A percentile compares a stretch with the other conserved stretches of the same genome.
Evolutionary conservation across 306 rosid species (phyloP).

Genomic region (Phaseolus lunatus): DNA sequence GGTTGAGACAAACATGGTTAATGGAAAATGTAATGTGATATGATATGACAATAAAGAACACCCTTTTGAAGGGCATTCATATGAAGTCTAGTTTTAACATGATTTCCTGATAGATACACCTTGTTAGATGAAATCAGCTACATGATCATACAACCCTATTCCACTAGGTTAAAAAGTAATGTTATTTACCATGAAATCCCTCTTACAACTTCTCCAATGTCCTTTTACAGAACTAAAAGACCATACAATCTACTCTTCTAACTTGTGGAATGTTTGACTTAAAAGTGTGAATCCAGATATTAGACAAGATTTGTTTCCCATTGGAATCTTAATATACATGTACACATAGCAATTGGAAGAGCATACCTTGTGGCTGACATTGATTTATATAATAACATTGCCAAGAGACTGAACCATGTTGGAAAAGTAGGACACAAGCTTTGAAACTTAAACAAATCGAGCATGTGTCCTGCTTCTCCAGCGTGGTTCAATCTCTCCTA

Average conservation of each 20-base stretch:
- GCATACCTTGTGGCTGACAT: conserved; percentile 32
- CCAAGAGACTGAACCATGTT: conserved; percentile 63
- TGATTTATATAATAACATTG: background rate
- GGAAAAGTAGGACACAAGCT: conserved; percentile 72
- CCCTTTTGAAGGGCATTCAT: background rate
- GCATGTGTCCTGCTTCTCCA: conserved; percentile 98
- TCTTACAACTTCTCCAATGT: background rate
- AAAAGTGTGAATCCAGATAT: background rate
- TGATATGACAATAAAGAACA: background rate
- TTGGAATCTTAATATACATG: background rate
- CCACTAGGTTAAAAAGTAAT: background rate
- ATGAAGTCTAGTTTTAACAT: background rate
- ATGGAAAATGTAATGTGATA: conserved; percentile 25
- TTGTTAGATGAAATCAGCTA: background rate
- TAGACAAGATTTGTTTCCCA: background rate
- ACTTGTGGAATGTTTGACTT: background rate
- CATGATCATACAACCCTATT: background rate
- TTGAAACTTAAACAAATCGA: conserved; percentile 40
- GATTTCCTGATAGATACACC: background rate
- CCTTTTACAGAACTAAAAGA: background rate
- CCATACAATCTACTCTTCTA: background rate
- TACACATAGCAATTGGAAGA: background rate
- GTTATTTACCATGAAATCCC: background rate
- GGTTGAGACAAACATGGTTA: conserved; percentile 31
- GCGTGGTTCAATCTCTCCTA: conserved; percentile 56